These are phyloP conservation scores for Thuja plicata DNA, from an alignment of 83 land plant genomes.

Conservation along the genomic window DNA sequence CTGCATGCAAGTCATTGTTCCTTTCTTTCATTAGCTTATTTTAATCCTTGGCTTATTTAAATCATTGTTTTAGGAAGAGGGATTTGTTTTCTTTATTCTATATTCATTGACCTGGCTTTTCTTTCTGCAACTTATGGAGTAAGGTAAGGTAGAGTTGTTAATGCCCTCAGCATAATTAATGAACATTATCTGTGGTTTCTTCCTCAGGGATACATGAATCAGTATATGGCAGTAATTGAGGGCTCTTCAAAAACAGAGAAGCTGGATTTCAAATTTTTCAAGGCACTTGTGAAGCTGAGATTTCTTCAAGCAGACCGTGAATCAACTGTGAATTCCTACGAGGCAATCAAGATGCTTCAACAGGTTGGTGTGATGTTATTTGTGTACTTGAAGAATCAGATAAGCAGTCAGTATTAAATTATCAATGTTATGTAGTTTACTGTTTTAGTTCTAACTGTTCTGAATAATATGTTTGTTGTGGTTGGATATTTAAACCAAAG, in stretches of 20 bases:
- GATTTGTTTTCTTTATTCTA: neutral
- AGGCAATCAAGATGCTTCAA: slow-evolving; percentile 35
- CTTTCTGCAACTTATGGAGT: neutral
- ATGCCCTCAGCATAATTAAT: neutral
- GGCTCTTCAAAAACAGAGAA: slow-evolving; percentile 22
- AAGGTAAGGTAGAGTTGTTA: neutral
- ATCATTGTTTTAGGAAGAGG: neutral
- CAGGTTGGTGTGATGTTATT: slow-evolving; percentile 29
- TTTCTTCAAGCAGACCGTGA: slow-evolving; percentile 45
- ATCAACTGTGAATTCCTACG: slow-evolving; percentile 4
- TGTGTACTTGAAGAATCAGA: neutral
- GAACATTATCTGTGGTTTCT: neutral
- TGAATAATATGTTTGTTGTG: neutral
- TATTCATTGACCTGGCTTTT: neutral
- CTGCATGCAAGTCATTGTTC: neutral
- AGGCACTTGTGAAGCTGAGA: slow-evolving; percentile 40
- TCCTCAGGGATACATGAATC: slow-evolving; percentile 44
- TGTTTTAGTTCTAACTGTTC: neutral
- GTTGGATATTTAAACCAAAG: neutral
- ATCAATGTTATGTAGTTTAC: neutral
- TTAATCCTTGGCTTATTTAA: neutral
- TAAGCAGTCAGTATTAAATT: neutral
- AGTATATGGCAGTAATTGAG: slow-evolving; percentile 26
- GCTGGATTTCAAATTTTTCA: slow-evolving; percentile 32
- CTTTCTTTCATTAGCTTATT: neutral